Evolutionary conservation across 1,139 yeast species (phyloP), one percentile per base, ranked within the genome.

Genomic region (Torulaspora globosa): DNA sequence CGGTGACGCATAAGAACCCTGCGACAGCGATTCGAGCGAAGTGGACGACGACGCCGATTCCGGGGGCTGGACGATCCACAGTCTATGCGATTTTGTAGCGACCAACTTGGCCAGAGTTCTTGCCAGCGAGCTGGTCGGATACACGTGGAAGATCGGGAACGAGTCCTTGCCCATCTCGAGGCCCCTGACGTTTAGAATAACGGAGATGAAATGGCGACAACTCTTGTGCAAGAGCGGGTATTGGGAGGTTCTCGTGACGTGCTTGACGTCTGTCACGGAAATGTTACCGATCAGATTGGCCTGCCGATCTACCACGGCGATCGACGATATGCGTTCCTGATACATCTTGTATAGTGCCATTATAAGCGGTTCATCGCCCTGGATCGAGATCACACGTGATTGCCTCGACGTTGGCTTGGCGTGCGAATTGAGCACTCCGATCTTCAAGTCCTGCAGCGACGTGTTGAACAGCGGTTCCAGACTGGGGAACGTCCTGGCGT

Each of bases 91-190:
- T 65, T 83, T 84, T 3, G 98, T 92, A 9, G 97, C 97, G 23
- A 92, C 97, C 57, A 92, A 74, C 67, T 92, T 92, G 39, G 97
- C 97, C 59, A 92, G 77, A 9, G 94, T 89, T 64, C 96, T 78
- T 23, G 90, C 95, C 41, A 92, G 75, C 0, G 94, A 82, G 11
- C 94, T 80, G 39, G 77, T 76, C 50, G 80, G 78, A 54, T 85
- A 84, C 27, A 90, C 96, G 66, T 90, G 96, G 76, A 92, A 92
- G 40, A 92, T 90, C 12, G 98, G 98, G 74, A 83, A 90, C 39
- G 94, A 90, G 70, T 92, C 98, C 68, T 90, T 89, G 62, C 89
- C 92, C 38, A 58, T 63, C 61, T 84, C 95, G 28, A 92, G 75
- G 12, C 97, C 98, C 60, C 96, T 82, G 52, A 83, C 83, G 57